A percentile compares a stretch with the other conserved stretches of the same genome.
Conservation (phyloP, 83 land plant genomes). For the Larix sibirica region DNA sequence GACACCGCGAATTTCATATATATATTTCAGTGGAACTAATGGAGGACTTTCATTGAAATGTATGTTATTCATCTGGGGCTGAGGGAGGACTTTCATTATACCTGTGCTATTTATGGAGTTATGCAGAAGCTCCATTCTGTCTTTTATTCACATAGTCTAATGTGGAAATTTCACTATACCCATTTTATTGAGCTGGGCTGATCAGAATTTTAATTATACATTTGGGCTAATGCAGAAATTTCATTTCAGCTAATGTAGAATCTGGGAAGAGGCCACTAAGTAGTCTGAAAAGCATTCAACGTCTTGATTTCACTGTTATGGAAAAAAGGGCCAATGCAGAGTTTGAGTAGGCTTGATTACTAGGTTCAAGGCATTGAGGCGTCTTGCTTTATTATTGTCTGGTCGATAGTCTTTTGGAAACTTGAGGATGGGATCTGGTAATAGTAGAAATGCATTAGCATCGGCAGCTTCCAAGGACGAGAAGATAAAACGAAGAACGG, state of each 20-base stretch:
- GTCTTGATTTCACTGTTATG: background rate
- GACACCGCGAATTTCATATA: background rate
- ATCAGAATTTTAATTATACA: background rate
- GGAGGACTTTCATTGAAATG: background rate
- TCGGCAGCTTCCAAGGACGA: background rate
- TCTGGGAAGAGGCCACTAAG: background rate
- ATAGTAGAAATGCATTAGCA: constrained; percentile 3
- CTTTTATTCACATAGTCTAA: background rate
- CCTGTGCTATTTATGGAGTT: background rate
- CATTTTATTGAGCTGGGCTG: background rate
- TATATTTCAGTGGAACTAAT: background rate
- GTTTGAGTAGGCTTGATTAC: background rate
- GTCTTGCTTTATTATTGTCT: background rate
- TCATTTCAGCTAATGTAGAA: background rate
- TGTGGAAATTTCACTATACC: background rate
- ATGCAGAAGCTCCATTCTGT: background rate
- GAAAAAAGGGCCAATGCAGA: background rate
- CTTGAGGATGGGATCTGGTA: constrained; percentile 3
- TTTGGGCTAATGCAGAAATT: constrained; percentile 4
- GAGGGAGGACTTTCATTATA: background rate
- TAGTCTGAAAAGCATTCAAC: background rate
- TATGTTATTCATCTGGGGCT: background rate
- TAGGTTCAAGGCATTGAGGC: constrained; percentile 9
- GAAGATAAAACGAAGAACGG: background rate
- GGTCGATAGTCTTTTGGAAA: background rate